A percentile compares a stretch with the other conserved stretches of the same genome.
These are phyloP conservation scores for Yamadazyma paraphyllophila DNA, from an alignment of 805 yeast species.

Conservation along the genomic window DNA sequence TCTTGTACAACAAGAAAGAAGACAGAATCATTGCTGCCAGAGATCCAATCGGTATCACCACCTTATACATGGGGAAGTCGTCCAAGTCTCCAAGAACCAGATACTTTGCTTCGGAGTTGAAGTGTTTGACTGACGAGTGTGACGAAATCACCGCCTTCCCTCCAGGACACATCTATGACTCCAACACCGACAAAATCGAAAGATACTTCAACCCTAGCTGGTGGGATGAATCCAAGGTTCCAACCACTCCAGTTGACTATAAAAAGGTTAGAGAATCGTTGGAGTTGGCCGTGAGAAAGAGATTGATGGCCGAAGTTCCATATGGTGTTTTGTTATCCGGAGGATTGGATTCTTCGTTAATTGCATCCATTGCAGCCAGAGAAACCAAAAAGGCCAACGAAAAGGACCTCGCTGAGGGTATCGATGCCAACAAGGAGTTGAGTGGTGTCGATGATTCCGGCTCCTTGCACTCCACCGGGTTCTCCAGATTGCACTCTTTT, in stretches of 20 bases:
- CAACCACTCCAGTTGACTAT: conserved; percentile 74
- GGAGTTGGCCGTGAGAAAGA: conserved; percentile 95
- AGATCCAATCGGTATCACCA: conserved; percentile 97
- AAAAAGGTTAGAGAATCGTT: conserved; percentile 70
- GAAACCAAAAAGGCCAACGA: conserved; percentile 79
- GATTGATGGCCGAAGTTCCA: conserved; percentile 99
- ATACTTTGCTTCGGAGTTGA: conserved; percentile 91
- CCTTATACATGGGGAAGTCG: conserved; percentile 90
- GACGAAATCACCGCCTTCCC: conserved; percentile 93
- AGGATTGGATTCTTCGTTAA: conserved; percentile 94
- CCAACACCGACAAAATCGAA: conserved; percentile 77
- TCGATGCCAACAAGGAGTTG: conserved; percentile 65
- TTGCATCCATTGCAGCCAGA: conserved; percentile 95
- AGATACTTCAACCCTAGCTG: conserved; percentile 91
- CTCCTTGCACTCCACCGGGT: conserved; percentile 74
- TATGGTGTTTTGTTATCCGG: conserved; percentile 97
- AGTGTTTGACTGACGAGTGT: conserved; percentile 92
- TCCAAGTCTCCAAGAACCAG: conserved; percentile 68
- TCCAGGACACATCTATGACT: conserved; percentile 97
- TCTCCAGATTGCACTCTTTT: conserved; percentile 82
- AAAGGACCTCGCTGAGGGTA: conserved; percentile 36
- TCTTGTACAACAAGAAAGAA: conserved; percentile 73
- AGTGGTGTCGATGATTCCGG: conserved; percentile 94
- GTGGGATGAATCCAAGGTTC: conserved; percentile 83
- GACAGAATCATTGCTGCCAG: conserved; percentile 96